phyloP scores from a whole-genome alignment of 306 rosid species.

The Abrus pulchellus region DNA sequence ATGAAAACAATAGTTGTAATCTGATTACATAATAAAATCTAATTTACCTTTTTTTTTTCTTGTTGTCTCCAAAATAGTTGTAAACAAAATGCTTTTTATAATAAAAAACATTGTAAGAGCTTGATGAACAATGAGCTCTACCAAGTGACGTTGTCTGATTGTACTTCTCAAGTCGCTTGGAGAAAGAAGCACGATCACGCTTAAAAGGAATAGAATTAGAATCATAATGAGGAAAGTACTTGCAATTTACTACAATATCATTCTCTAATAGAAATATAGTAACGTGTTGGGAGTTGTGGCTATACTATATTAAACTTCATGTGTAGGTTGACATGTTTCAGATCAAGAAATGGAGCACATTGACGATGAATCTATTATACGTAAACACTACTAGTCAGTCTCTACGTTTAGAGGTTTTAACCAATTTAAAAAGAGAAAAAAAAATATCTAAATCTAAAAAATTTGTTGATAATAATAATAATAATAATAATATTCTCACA shows the following conservation, averaged over 20 bases:
- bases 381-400: neutral
- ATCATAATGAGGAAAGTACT: constrained; percentile 23
- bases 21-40: constrained; percentile 20
- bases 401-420: neutral
- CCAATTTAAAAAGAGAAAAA: neutral
- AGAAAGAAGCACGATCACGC: neutral
- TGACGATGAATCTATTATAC: constrained; percentile 15
- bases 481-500: no score
- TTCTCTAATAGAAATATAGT: neutral
- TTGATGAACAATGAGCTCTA: constrained; percentile 6
- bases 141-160: constrained; percentile 14
- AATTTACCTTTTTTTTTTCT: constrained; percentile 38
- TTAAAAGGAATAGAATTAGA: neutral
- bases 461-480: neutral
- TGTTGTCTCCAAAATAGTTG: constrained; percentile 1
- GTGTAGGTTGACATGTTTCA: neutral
- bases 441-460: constrained; percentile 25
- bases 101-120: neutral
- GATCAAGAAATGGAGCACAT: constrained; percentile 8
- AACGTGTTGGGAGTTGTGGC: neutral
- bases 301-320: neutral
- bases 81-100: constrained; percentile 1
- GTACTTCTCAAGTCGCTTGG: neutral
- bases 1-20: constrained; percentile 15
- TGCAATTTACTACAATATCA: neutral